A percentile compares a stretch with the other conserved stretches of the same genome.
Evolutionary conservation across 1,139 yeast genomes (phyloP).

Genomic region (Pichia cactophila): DNA sequence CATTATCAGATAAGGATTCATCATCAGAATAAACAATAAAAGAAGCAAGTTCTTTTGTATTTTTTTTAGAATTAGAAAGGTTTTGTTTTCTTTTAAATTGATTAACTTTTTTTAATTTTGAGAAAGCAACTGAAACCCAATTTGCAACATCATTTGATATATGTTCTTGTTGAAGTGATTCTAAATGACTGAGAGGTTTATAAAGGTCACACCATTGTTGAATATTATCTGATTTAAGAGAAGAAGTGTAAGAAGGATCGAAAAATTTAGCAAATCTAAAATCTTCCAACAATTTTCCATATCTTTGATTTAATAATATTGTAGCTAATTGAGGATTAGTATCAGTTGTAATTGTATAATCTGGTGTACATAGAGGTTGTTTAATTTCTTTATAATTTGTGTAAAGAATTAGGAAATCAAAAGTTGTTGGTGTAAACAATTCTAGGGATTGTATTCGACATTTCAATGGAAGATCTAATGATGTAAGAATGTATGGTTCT

Average conservation of each 20-base stretch:
- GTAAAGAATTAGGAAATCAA: constrained; percentile 6
- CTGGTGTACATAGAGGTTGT: no score
- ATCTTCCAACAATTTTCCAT: constrained; percentile 7
- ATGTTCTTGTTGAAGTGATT: constrained; percentile 20
- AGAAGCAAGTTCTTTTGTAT: constrained; percentile 30
- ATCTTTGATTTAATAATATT: neutral
- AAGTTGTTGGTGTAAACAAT: neutral
- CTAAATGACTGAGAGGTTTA: constrained; percentile 19
- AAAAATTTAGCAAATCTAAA: constrained; percentile 16
- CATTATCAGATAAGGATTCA: constrained; percentile 15
- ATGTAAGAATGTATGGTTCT: neutral
- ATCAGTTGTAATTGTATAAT: constrained; percentile 2
- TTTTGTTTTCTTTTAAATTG: constrained; percentile 29
- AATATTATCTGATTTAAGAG: constrained; percentile 1
- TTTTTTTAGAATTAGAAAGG: constrained; percentile 26
- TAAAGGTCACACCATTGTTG: constrained; percentile 28
- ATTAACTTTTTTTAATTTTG: constrained; percentile 32
- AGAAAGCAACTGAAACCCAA: constrained; percentile 49
- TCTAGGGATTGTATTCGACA: neutral
- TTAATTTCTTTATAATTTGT: neutral
- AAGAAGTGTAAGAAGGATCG: neutral
- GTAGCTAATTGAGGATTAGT: neutral
- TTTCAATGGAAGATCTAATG: neutral
- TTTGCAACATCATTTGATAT: constrained; percentile 26
- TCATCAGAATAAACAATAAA: constrained; percentile 38